Percentiles rank a stretch among this genome's conserved stretches.
Conservation (phyloP, 2,329 filamentous ascomycete species). For the Penicillium sp. region DNA sequence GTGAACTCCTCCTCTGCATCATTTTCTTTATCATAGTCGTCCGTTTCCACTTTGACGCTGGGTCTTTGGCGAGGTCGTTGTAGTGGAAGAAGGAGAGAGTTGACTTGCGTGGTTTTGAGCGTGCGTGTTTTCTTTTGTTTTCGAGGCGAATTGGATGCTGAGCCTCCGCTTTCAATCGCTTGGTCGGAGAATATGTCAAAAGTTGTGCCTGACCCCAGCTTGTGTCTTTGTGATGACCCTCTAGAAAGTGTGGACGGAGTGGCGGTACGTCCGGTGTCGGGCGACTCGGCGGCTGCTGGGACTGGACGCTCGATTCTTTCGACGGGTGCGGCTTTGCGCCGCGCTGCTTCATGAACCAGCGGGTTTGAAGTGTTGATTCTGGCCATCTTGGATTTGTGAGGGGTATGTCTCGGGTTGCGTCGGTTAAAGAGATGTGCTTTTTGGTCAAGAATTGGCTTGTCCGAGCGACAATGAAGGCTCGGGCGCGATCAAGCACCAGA, state of each 20-base stretch:
- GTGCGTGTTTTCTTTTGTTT: conserved; percentile 27
- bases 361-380: conserved; percentile 27
- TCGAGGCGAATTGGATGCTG: conserved; percentile 8
- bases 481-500: background rate
- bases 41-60: conserved; percentile 27
- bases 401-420: background rate
- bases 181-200: conserved; percentile 35
- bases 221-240: conserved; percentile 19
- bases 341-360: conserved; percentile 1
- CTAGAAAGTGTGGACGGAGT: conserved; percentile 2
- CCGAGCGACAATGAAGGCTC: background rate
- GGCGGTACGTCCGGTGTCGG: conserved; percentile 3
- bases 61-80: conserved; percentile 23
- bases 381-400: conserved; percentile 21
- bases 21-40: conserved; percentile 38
- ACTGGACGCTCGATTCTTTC: background rate
- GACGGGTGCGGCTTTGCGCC: conserved; percentile 9
- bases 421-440: background rate
- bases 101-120: conserved; percentile 32
- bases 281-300: background rate
- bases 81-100: conserved; percentile 34
- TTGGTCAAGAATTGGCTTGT: background rate
- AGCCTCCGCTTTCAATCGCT: conserved; percentile 15
- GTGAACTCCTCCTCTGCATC: conserved; percentile 26
- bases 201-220: conserved; percentile 14